phyloP scores from a whole-genome alignment of 2,329 filamentous ascomycete genomes.

The Ploettnerulaceae sp. region DNA sequence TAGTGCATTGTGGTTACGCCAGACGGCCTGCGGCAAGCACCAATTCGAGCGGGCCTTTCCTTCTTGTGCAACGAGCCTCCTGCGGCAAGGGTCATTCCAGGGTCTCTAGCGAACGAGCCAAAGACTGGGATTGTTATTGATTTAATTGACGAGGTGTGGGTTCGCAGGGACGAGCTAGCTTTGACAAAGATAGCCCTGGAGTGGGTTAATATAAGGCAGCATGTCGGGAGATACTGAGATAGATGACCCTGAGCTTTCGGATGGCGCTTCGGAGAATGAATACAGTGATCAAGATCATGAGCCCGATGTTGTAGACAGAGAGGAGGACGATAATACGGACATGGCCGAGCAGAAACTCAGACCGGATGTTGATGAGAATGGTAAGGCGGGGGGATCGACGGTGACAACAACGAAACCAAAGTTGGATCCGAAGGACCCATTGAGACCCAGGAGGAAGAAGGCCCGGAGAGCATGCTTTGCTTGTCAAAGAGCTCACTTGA shows the following conservation, averaged over 20 bases:
- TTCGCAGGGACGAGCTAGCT: constrained; percentile 28
- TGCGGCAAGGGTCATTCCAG: constrained; percentile 26
- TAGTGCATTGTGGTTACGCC: constrained; percentile 26
- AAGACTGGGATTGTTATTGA: constrained; percentile 22
- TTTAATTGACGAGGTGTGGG: constrained; percentile 32
- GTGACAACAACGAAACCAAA: constrained; percentile 51
- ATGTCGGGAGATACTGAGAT: constrained; percentile 35
- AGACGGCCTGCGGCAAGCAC: constrained; percentile 26
- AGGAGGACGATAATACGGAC: constrained; percentile 32
- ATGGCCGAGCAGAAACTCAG: constrained; percentile 34
- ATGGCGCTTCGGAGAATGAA: constrained; percentile 35
- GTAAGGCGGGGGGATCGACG: constrained; percentile 35
- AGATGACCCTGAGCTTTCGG: constrained; percentile 34
- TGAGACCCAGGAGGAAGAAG: constrained; percentile 89
- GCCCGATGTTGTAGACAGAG: constrained; percentile 29
- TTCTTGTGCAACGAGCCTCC: constrained; percentile 27
- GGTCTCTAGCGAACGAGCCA: constrained; percentile 23
- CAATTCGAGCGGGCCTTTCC: constrained; percentile 24
- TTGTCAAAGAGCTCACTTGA: constrained; percentile 94
- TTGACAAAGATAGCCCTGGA: constrained; percentile 13
- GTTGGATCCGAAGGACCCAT: constrained; percentile 81
- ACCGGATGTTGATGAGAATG: constrained; percentile 32
- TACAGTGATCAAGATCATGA: constrained; percentile 34
- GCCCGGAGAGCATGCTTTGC: constrained; percentile 92
- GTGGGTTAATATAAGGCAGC: constrained; percentile 29